Evolutionary conservation across 2,329 filamentous ascomycete genomes (phyloP).

Genomic region (Phyllosticta capitalensis): DNA sequence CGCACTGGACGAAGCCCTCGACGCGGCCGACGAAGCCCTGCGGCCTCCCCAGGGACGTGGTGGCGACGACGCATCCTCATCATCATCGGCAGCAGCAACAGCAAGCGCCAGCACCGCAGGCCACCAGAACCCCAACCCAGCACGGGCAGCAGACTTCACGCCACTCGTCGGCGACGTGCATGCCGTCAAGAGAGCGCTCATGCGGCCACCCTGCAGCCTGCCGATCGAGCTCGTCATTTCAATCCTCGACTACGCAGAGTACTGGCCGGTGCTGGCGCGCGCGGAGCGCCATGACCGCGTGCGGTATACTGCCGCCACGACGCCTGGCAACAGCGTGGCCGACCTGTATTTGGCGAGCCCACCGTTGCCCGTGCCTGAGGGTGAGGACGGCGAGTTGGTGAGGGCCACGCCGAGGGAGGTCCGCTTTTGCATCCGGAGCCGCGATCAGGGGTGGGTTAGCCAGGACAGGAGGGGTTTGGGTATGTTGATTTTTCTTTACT

Average conservation of each 20-base stretch:
- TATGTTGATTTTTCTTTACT: neutral
- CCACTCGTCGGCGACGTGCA: neutral
- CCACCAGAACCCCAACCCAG: neutral
- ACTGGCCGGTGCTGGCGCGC: neutral
- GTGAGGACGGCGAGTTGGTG: neutral
- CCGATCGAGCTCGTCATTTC: slow-evolving; percentile 5
- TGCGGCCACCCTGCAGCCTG: neutral
- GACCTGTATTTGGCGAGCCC: neutral
- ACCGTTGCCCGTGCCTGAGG: neutral
- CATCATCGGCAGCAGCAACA: neutral
- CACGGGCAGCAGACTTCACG: slow-evolving; percentile 1
- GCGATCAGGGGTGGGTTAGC: slow-evolving; percentile 26
- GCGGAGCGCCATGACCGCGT: neutral
- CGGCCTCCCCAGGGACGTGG: neutral
- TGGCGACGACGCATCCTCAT: neutral
- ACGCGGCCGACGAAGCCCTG: neutral
- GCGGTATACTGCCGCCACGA: too few relatives aligned
- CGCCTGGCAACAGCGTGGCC: neutral
- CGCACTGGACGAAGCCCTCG: neutral
- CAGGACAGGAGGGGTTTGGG: neutral
- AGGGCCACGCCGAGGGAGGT: slow-evolving; percentile 17
- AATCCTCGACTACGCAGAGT: slow-evolving; percentile 7
- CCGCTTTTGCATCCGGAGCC: slow-evolving; percentile 18
- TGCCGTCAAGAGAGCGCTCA: neutral
- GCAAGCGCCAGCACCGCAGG: neutral